Base-by-base conservation (phyloP, 345 rosid species). In the Gossypium sturtianum region DNA sequence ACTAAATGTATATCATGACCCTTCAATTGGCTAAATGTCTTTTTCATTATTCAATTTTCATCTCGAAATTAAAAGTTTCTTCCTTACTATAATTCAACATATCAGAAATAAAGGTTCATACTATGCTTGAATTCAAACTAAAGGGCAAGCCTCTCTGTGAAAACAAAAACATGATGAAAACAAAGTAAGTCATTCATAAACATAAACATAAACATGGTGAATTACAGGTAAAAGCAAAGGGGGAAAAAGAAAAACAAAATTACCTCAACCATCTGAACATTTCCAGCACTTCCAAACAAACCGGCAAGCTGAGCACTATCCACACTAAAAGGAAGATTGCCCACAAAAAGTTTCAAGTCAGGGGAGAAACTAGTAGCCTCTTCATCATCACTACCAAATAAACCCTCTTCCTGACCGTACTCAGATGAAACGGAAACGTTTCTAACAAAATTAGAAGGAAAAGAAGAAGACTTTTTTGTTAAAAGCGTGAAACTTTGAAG, bases 221-320 rank as follows among this genome's bases (percentile, higher is more conserved):
- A 66, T 66, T 11, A 68, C 16, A 20, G 61, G 34, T 12, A 25
- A 72, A 56, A 68, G n/a, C 52, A 56, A 71, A 7, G 3, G 25
- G 25, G 25, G 25, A 1, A 1, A n/a, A 23, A 23, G 25, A 23
- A 23, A 23, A 23, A 23, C 25, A 25, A 59, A 57, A 25, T 11
- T 87, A 94, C 98, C 98, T 95, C 99, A 73, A 91, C 98, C 96
- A 90, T 87, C 92, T 95, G 93, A 66, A 95, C 98, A 81, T 84
- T 91, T 47, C 98, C 99, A 25, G 87, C 97, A 68, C 72, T 74
- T 73, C 85, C 92, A 62, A 95, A 95, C 73, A 95, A 75, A 44
- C 72, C 88, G 63, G 99, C 99, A 25, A 95, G 97, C 90, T 89
- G 97, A 15, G 94, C 85, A 75, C 99, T 93, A 82, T 89, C 98